Evolutionary conservation across 306 rosid species (phyloP).

Genomic region (Sicyos baderoa): DNA sequence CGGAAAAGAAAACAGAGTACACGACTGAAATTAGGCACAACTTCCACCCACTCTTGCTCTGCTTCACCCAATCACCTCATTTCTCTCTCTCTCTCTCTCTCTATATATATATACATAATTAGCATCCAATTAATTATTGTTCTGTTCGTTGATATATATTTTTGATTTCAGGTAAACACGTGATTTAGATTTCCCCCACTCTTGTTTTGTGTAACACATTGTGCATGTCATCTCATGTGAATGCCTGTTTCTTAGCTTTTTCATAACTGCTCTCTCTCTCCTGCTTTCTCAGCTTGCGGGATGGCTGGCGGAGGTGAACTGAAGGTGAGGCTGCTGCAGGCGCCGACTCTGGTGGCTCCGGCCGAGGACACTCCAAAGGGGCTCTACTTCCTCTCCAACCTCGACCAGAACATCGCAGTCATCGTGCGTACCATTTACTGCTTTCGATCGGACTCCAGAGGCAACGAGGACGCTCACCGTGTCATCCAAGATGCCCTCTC

Average conservation of each 20-base stretch:
- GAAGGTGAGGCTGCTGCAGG: slow-evolving; percentile 33
- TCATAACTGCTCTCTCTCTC: no score
- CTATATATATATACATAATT: not conserved
- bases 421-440: slow-evolving; percentile 52
- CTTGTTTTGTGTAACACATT: no score
- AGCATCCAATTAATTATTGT: no score
- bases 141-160: no score
- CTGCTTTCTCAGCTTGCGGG: no score
- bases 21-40: not conserved
- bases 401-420: slow-evolving; percentile 72
- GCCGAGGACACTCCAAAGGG: slow-evolving; percentile 53
- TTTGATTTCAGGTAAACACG: not conserved
- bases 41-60: not conserved
- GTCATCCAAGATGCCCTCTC: slow-evolving; percentile 48
- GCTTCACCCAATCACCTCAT: not conserved
- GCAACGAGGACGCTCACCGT: slow-evolving; percentile 45
- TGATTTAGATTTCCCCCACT: not conserved
- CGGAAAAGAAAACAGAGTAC: not conserved
- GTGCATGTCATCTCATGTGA: not conserved
- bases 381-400: slow-evolving; percentile 59
- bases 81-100: no score
- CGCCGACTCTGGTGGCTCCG: slow-evolving; percentile 43
- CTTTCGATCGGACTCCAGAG: slow-evolving; percentile 40
- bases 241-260: no score
- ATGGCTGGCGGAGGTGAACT: slow-evolving; percentile 36